These are phyloP conservation scores for Jimgerdemannia flammicorona DNA, from an alignment of 192 early-diverging fungal genomes.

Conservation along the genomic window DNA sequence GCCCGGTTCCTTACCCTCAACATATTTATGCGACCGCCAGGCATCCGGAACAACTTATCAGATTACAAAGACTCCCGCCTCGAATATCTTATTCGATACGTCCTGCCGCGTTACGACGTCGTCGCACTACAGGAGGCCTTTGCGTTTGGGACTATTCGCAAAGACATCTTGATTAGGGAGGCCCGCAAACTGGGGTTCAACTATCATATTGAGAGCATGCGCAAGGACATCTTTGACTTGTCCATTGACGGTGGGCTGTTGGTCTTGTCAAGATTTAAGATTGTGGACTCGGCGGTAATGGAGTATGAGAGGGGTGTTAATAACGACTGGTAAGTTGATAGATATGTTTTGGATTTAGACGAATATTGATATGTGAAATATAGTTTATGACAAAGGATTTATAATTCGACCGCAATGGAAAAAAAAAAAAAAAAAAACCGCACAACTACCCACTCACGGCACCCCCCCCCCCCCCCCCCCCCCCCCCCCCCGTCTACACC, in stretches of 20 bases:
- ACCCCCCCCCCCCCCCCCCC: too few relatives aligned
- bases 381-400: too few relatives aligned
- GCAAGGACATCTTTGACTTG: conserved; percentile 56
- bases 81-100: conserved; percentile 59
- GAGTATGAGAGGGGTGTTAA: conserved; percentile 64
- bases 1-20: conserved; percentile 63
- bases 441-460: too few relatives aligned
- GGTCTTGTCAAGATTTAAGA: conserved; percentile 70
- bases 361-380: too few relatives aligned
- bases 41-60: conserved; percentile 64
- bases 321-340: conserved; percentile 61
- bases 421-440: background rate
- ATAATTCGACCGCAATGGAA: too few relatives aligned
- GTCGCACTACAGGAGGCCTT: conserved; percentile 82
- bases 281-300: conserved; percentile 51
- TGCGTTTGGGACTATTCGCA: conserved; percentile 64
- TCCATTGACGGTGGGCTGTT: conserved; percentile 76
- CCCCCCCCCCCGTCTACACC: too few relatives aligned
- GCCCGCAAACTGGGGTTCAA: conserved; percentile 67
- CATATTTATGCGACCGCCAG: conserved; percentile 70
- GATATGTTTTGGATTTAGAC: background rate
- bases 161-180: conserved; percentile 47
- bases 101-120: conserved; percentile 73
- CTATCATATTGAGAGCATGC: conserved; percentile 55
- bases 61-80: conserved; percentile 83